phyloP scores from a whole-genome alignment of 2,329 filamentous ascomycete species.

The Neoscytalidium dimidiatum region DNA sequence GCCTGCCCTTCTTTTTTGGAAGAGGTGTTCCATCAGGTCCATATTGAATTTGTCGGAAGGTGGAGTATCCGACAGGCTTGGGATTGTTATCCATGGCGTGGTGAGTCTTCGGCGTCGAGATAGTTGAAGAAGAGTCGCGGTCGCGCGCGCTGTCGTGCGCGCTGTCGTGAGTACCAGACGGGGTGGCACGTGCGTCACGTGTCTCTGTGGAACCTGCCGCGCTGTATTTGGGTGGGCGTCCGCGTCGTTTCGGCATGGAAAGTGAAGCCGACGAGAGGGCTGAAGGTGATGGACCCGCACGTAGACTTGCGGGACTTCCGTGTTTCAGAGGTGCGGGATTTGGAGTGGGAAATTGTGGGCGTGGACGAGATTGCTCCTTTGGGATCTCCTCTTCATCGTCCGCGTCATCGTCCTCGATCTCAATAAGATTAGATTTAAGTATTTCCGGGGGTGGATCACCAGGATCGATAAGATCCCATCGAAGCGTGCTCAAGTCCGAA shows the following conservation, averaged over 20 bases:
- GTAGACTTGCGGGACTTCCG: background rate
- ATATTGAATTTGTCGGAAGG: slow-evolving; percentile 38
- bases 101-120: slow-evolving; percentile 9
- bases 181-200: slow-evolving; percentile 11
- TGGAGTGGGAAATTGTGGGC: background rate
- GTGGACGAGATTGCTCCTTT: background rate
- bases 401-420: slow-evolving; percentile 31
- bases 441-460: slow-evolving; percentile 46
- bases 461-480: slow-evolving; percentile 64
- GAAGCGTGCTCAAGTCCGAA: slow-evolving; percentile 59
- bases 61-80: slow-evolving; percentile 40
- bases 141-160: slow-evolving; percentile 3
- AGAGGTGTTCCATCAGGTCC: slow-evolving; percentile 36
- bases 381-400: slow-evolving; percentile 31
- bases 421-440: slow-evolving; percentile 30
- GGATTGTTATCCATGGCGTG: slow-evolving; percentile 23
- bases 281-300: background rate
- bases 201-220: background rate
- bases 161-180: slow-evolving; percentile 12
- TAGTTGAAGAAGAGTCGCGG: background rate
- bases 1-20: slow-evolving; percentile 49
- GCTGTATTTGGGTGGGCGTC: background rate
- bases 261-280: background rate
- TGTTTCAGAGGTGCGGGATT: background rate
- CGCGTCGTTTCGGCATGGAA: background rate